Conservation (phyloP, 2,329 filamentous ascomycete genomes). For the Stylonectria norvegica region DNA sequence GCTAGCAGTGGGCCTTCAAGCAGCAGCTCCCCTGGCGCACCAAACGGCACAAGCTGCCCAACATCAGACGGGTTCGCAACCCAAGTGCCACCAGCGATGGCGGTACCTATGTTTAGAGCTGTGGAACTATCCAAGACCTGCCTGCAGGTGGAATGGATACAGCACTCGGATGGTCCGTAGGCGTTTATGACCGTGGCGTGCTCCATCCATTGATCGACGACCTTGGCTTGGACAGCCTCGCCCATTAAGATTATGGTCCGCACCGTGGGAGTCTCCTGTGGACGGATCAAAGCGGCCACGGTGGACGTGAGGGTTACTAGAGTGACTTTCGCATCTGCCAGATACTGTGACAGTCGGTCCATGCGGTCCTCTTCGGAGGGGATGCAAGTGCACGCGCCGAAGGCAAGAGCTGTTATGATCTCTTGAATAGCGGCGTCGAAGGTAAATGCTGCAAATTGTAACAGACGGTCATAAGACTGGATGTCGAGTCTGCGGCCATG, state of each 20-base stretch:
- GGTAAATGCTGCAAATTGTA: constrained; percentile 4
- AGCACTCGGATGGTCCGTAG: constrained; percentile 6
- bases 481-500: not conserved
- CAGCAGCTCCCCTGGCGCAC: constrained; percentile 17
- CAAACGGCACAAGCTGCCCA: constrained; percentile 2
- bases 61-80: constrained; percentile 2
- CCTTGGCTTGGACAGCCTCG: constrained; percentile 4
- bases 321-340: not conserved
- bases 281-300: not conserved
- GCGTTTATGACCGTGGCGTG: not conserved
- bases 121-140: constrained; percentile 1
- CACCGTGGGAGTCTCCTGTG: not conserved
- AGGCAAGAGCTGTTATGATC: not conserved
- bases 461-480: not conserved
- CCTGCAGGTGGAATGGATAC: not conserved
- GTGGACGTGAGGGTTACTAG: constrained; percentile 4
- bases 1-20: constrained; percentile 45
- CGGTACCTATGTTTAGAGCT: constrained; percentile 1
- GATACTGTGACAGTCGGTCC: not conserved
- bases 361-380: constrained; percentile 5
- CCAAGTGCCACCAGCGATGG: constrained; percentile 1
- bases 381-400: constrained; percentile 7
- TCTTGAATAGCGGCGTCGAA: constrained; percentile 7
- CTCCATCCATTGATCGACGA: not conserved
- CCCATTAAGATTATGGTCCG: not conserved